Base-by-base conservation (phyloP, 108 stramenopile genomes). In the Skeletonema marinoi region DNA sequence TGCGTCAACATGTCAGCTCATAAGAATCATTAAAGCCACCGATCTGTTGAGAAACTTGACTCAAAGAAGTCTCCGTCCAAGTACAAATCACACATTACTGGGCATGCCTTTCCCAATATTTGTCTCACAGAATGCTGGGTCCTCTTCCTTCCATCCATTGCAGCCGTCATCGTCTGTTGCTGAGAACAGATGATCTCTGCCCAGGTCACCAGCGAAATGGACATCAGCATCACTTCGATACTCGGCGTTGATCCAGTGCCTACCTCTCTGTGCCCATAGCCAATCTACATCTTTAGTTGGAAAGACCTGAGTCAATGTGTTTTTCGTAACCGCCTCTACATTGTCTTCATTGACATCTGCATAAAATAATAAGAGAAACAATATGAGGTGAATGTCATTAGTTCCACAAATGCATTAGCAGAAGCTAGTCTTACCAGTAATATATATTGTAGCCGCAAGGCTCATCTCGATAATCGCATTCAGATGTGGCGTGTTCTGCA, bases 371-470 rank as follows among this genome's bases (percentile, higher is more conserved):
- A 12, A 46, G 11, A 46, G 10, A 46, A 46, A 10, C 3, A 10
- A 12, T 3, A 46, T 11, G 3, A 16, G 11, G 14, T 16, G 7
- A 14, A 16, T 14, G 44, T 25, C 25, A 25, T 25, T 25, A 25
- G 25, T 25, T 25, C 25, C 44, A 12, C 11, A 14, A 16, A 46
- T 46, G 44, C 14, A 36, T 25, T 16, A 46, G 44, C 44, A 46
- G 11, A 46, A 10, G 44, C 44, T 12, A 46, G 44, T 10, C 44
- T 46, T 46, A 46, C 44, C 68, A 11, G 68, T 41, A 36, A 77
- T 61, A 17, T 77, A 77, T 19, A 77, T 41, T 3, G 75, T 77
- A 42, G 75, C 75, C 19, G 68, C 68, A 16, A 77, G 71, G 71
- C 3, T 65, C 39, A 25, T 65, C 50, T 13, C 70, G 68, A 44